Evolutionary conservation across 805 yeast species (phyloP).

Genomic region (Nakazawaea populi): DNA sequence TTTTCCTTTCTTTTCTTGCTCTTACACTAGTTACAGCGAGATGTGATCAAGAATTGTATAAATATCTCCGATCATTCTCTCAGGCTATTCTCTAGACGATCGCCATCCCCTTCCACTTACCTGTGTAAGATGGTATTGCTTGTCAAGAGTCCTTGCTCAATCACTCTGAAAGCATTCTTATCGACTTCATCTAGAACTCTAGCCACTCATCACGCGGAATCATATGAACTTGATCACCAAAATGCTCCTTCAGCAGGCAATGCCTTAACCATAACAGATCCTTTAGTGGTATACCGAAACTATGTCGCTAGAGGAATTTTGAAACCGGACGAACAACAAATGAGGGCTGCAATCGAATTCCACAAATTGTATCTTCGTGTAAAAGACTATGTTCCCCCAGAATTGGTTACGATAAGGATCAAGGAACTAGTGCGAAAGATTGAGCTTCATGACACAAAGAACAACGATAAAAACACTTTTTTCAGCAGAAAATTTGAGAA

Average conservation of each 20-base stretch:
- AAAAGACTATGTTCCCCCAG: constrained; percentile 53
- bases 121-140: too few relatives aligned
- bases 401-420: constrained; percentile 36
- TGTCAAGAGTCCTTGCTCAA: too few relatives aligned
- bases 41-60: too few relatives aligned
- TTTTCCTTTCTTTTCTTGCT: too few relatives aligned
- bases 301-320: constrained; percentile 46
- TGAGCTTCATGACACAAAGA: constrained; percentile 17
- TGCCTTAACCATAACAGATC: constrained; percentile 51
- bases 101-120: too few relatives aligned
- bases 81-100: too few relatives aligned
- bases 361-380: constrained; percentile 55
- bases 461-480: constrained; percentile 11
- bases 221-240: neutral
- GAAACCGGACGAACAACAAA: constrained; percentile 50
- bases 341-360: constrained; percentile 56
- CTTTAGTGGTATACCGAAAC: constrained; percentile 49
- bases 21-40: too few relatives aligned
- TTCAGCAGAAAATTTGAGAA: constrained; percentile 21
- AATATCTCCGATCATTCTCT: too few relatives aligned
- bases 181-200: too few relatives aligned
- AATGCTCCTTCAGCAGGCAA: neutral
- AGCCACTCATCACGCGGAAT: too few relatives aligned
- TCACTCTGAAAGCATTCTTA: too few relatives aligned
- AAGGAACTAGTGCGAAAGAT: constrained; percentile 30